phyloP scores from a whole-genome alignment of 1,284 basidiomycete species.

The Malassezia furfur region DNA sequence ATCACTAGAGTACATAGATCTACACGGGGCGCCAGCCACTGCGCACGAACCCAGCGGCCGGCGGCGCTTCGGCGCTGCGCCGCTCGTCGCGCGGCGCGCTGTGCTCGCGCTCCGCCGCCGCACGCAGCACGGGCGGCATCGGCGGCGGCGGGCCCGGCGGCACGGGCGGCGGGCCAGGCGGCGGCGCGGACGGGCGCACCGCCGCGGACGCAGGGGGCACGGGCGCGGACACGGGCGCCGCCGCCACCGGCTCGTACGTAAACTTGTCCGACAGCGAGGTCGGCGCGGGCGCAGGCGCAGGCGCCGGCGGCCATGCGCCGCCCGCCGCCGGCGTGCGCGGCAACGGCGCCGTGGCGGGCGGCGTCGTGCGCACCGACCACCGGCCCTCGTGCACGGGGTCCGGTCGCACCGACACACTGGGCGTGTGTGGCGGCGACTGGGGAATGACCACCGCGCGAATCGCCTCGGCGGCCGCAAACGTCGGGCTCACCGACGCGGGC shows the following conservation, averaged over 20 bases:
- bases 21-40: slow-evolving; percentile 13
- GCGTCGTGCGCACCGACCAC: neutral
- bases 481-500: neutral
- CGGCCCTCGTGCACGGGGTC: neutral
- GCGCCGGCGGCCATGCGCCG: neutral
- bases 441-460: slow-evolving; percentile 37
- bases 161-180: slow-evolving; percentile 9
- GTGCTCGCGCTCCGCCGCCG: neutral
- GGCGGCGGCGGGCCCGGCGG: slow-evolving; percentile 23
- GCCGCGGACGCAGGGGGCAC: neutral
- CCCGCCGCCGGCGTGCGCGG: neutral
- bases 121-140: slow-evolving; percentile 17
- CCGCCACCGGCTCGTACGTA: neutral
- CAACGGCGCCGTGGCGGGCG: neutral
- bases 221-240: neutral
- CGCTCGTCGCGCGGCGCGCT: neutral
- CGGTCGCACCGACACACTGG: neutral
- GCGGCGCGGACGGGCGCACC: neutral
- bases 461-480: slow-evolving; percentile 8
- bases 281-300: neutral
- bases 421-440: slow-evolving; percentile 24
- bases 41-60: slow-evolving; percentile 1
- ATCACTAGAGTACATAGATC: slow-evolving; percentile 53
- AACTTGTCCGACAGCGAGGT: neutral
- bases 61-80: neutral